These are phyloP conservation scores for Sporothrix pallida DNA, from an alignment of 2,329 filamentous ascomycete genomes.

Conservation along the genomic window DNA sequence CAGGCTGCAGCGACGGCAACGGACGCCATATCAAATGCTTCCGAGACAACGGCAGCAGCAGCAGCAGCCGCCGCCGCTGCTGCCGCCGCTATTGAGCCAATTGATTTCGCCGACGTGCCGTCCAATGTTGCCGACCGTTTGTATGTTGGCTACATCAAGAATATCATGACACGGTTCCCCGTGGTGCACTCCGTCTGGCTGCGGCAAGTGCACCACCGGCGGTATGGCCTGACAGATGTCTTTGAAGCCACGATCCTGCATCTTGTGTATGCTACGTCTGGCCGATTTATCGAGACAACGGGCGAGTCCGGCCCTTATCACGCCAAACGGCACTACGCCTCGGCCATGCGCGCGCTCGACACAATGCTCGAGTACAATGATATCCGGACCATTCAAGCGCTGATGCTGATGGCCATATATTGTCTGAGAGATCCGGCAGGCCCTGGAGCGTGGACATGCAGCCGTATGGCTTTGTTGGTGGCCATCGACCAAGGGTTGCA, in stretches of 20 bases:
- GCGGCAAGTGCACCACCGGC: conserved; percentile 39
- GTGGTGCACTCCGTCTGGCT: conserved; percentile 40
- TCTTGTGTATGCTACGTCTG: conserved; percentile 44
- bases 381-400: conserved; percentile 38
- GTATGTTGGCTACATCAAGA: conserved; percentile 40
- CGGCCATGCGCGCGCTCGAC: conserved; percentile 37
- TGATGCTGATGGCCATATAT: conserved; percentile 40
- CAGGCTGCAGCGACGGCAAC: not conserved
- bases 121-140: conserved; percentile 40
- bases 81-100: conserved; percentile 25
- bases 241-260: conserved; percentile 41
- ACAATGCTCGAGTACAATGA: conserved; percentile 38
- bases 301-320: conserved; percentile 41
- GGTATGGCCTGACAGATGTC: conserved; percentile 36
- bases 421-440: conserved; percentile 36
- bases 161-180: conserved; percentile 42
- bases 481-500: conserved; percentile 41
- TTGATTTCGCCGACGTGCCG: conserved; percentile 38
- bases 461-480: conserved; percentile 38
- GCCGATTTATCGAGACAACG: conserved; percentile 43
- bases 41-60: not conserved
- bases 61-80: not conserved
- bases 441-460: conserved; percentile 39
- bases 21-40: not conserved
- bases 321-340: conserved; percentile 37